A percentile compares a stretch with the other conserved stretches of the same genome.
phyloP scores from a whole-genome alignment of 176 grass and related monocot genomes.

The Tuctoria greenei region DNA sequence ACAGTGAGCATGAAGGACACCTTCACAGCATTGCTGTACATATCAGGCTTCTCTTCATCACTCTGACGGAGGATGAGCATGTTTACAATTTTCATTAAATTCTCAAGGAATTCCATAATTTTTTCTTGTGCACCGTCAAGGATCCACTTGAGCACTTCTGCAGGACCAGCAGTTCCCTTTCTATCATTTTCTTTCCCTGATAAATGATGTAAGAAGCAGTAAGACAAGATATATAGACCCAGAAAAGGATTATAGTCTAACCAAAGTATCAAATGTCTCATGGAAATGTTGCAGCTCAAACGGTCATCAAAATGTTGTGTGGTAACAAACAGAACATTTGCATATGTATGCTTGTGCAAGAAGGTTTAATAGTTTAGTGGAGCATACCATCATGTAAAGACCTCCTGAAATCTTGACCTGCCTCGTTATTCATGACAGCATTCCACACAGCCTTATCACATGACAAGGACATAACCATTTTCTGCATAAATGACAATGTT shows the following conservation, averaged over 20 bases:
- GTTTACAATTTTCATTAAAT: slow-evolving; percentile 54
- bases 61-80: slow-evolving; percentile 42
- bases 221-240: slow-evolving; percentile 2
- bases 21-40: slow-evolving; percentile 54
- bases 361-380: neutral
- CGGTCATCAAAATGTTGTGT: slow-evolving; percentile 1
- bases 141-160: slow-evolving; percentile 63
- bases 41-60: slow-evolving; percentile 41
- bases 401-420: slow-evolving; percentile 82
- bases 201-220: slow-evolving; percentile 20
- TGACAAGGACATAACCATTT: slow-evolving; percentile 86
- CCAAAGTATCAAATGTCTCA: neutral
- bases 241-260: neutral
- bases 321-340: neutral
- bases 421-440: slow-evolving; percentile 87
- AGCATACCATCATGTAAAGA: slow-evolving; percentile 60
- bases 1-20: slow-evolving; percentile 71
- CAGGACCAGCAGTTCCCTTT: slow-evolving; percentile 35
- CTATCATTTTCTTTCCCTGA: slow-evolving; percentile 50
- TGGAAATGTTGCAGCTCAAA: slow-evolving; percentile 16
- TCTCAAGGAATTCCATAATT: slow-evolving; percentile 60
- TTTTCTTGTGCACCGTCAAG: slow-evolving; percentile 53
- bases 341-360: slow-evolving; percentile 3
- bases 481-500: slow-evolving; percentile 52
- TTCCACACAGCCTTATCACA: slow-evolving; percentile 88